Evolutionary conservation across 2,329 filamentous ascomycete species (phyloP), one percentile per base, ranked within the genome.

Genomic region (Fusarium ambrosium): DNA sequence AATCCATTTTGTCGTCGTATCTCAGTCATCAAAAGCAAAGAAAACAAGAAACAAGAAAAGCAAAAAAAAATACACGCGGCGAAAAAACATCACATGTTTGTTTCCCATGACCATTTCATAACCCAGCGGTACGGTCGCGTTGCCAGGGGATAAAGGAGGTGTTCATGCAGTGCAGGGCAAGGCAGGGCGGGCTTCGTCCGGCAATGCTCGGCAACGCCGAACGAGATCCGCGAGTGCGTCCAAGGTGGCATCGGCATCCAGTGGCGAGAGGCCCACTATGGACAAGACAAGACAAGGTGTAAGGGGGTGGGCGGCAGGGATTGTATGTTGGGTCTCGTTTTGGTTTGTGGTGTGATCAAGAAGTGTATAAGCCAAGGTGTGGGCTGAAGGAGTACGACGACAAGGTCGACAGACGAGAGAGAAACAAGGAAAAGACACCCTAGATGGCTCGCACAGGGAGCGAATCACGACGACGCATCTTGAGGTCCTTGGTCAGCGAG

Each of bases 371-470:
- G n/a, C 20, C 32, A 58, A 36, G 24, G 56, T 53, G 18, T n/a
- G 36, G 36, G 10, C 56, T 39, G 22, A 39, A 60, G 10, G 53
- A 48, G 59, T 45, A 68, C 69, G 64, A 72, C 56, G 56, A 41
- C 56, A 53, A 13, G 48, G 48, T 56, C 66, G 34, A 69, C 39
- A 64, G 60, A 69, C 18, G 51, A 68, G 16, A 58, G 20, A 37
- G 18, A 55, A 16, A 29, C 4, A 20, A 5, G 7, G 18, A 18
- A 29, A 16, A 59, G 10, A 43, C 14, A 41, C 29, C 20, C 62
- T 80, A 82, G 36, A 82, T 79, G 65, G 79, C 80, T 9, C 81
- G 78, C 29, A 82, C 81, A 8, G 81, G 81, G 4, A 80, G 71
- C 22, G 81, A 80, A 24, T 81, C 75, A 41, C 77, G 78, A 41